Evolutionary conservation across 495 filamentous ascomycete genomes (phyloP).

Genomic region (Neurospora sp.): DNA sequence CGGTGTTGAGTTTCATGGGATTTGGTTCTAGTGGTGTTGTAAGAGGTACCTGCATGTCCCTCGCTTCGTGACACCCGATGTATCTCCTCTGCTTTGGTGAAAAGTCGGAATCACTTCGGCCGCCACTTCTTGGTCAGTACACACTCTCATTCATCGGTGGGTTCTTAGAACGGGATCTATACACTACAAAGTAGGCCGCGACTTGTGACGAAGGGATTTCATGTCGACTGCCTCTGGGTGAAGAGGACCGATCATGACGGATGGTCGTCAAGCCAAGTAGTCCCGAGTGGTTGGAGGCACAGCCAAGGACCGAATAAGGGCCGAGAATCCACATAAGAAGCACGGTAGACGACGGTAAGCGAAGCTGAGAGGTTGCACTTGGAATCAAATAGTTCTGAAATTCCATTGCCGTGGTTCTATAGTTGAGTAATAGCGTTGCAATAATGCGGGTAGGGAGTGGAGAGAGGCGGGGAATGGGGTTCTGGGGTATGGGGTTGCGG

Average conservation of each 20-base stretch:
- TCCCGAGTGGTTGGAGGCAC: not conserved
- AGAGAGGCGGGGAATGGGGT: not conserved
- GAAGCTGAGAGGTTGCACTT: not conserved
- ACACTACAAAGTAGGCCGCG: no score
- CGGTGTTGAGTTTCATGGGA: not conserved
- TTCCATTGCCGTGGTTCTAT: not conserved
- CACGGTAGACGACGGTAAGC: not conserved
- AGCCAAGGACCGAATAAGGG: not conserved
- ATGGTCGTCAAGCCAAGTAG: not conserved
- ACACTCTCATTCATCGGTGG: not conserved
- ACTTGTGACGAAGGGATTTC: no score
- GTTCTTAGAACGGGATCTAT: not conserved
- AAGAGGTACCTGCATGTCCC: not conserved
- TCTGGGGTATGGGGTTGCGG: not conserved
- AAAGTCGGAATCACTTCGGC: no score
- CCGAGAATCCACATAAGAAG: not conserved
- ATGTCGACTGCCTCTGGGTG: no score
- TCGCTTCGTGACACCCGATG: not conserved
- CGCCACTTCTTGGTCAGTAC: no score
- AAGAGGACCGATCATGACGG: not conserved
- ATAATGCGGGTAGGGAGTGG: not conserved
- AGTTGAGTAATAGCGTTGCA: not conserved
- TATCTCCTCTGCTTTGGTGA: not conserved
- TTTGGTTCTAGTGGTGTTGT: slow-evolving; percentile 1
- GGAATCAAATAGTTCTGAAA: not conserved